Percentiles rank a stretch among this genome's conserved stretches.
phyloP scores from a whole-genome alignment of 164 flowering plant species.

The Cinnamomum chago region DNA sequence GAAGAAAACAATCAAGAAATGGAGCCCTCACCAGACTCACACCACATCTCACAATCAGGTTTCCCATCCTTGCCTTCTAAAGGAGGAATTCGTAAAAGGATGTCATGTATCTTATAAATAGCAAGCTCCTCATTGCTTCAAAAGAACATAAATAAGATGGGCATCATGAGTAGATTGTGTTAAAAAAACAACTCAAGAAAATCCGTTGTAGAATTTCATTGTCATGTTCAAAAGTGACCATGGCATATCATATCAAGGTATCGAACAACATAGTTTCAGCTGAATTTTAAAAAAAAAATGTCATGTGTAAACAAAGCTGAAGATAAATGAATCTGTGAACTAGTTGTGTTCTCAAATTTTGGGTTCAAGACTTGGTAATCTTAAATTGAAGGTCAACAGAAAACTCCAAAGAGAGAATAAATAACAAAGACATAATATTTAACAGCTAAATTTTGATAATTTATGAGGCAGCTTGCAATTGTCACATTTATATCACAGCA shows the following conservation, averaged over 20 bases:
- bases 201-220: neutral
- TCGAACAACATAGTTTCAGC: neutral
- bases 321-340: neutral
- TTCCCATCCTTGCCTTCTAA: slow-evolving; percentile 30
- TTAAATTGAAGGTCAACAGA: neutral
- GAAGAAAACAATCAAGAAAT: slow-evolving; percentile 6
- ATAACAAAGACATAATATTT: too few relatives aligned
- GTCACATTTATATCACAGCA: too few relatives aligned
- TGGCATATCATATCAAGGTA: neutral
- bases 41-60: slow-evolving; percentile 58
- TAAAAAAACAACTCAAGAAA: neutral
- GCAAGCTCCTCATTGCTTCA: slow-evolving; percentile 41
- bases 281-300: neutral
- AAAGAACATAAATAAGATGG: slow-evolving; percentile 1
- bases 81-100: slow-evolving; percentile 55
- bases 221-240: neutral
- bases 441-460: too few relatives aligned
- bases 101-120: slow-evolving; percentile 45
- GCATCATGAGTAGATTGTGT: neutral
- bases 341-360: neutral
- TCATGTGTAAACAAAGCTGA: neutral
- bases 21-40: slow-evolving; percentile 47
- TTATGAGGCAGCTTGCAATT: too few relatives aligned
- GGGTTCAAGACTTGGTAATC: neutral
- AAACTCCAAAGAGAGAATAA: neutral